phyloP scores from a whole-genome alignment of 495 filamentous ascomycete genomes.

The Corynascus novoguineensis region DNA sequence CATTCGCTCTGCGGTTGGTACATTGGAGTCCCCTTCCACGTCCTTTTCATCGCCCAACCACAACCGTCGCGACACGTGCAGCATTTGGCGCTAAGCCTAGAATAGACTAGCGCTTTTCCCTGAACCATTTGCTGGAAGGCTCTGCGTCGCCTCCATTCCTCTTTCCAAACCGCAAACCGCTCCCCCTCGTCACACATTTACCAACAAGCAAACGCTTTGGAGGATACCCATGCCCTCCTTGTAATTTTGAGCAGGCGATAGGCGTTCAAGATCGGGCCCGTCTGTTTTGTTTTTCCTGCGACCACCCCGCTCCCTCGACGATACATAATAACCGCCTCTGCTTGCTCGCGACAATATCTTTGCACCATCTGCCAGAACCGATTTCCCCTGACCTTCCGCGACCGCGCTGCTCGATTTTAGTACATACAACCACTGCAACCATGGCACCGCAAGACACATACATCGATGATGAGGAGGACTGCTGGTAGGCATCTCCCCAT shows the following conservation, averaged over 20 bases:
- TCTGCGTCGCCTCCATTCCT: slow-evolving; percentile 28
- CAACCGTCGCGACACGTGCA: slow-evolving; percentile 26
- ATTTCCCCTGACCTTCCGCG: slow-evolving; percentile 3
- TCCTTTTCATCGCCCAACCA: not conserved
- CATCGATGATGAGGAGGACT: slow-evolving; percentile 95
- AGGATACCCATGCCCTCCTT: slow-evolving; percentile 24
- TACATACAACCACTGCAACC: slow-evolving; percentile 29
- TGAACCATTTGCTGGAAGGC: slow-evolving; percentile 31
- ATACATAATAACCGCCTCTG: slow-evolving; percentile 18
- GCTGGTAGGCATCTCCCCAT: slow-evolving; percentile 55
- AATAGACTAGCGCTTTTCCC: slow-evolving; percentile 14
- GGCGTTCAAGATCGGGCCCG: slow-evolving; percentile 18
- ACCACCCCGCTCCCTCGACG: not conserved
- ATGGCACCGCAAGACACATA: slow-evolving; percentile 89
- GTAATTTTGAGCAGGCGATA: slow-evolving; percentile 20
- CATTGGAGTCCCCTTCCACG: not conserved
- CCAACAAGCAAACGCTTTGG: slow-evolving; percentile 8
- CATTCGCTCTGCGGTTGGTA: no score
- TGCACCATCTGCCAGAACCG: slow-evolving; percentile 10
- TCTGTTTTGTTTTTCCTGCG: slow-evolving; percentile 18
- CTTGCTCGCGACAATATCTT: not conserved
- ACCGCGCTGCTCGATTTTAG: slow-evolving; percentile 10
- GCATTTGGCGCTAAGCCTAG: slow-evolving; percentile 8
- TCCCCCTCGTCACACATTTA: slow-evolving; percentile 2
- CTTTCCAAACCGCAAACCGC: slow-evolving; percentile 17